phyloP scores from a whole-genome alignment of 768 basidiomycete species.

The Suillus americanus region DNA sequence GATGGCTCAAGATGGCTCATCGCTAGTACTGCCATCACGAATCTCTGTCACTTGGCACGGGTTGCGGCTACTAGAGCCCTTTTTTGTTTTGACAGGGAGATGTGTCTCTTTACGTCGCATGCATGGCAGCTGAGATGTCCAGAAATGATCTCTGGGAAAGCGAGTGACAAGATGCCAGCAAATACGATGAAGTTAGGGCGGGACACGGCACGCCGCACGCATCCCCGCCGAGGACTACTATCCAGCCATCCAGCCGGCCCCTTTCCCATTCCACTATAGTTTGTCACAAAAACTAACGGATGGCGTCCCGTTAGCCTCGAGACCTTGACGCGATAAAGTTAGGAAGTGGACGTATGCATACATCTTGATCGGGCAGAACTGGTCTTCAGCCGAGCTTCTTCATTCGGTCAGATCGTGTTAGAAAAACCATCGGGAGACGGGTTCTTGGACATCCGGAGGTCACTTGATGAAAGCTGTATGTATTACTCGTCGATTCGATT shows the following conservation, averaged over 20 bases:
- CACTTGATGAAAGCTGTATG: background rate
- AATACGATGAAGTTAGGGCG: constrained; percentile 1
- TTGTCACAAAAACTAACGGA: background rate
- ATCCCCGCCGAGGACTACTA: background rate
- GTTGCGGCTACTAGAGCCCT: background rate
- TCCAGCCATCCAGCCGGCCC: background rate
- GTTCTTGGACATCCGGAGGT: background rate
- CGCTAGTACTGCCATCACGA: background rate
- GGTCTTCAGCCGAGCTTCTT: constrained; percentile 1
- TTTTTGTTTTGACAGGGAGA: background rate
- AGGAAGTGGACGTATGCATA: background rate
- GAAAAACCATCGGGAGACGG: background rate
- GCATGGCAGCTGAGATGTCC: constrained; percentile 3
- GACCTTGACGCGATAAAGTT: background rate
- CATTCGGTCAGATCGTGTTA: background rate
- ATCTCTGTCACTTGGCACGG: constrained; percentile 1
- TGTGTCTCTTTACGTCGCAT: background rate
- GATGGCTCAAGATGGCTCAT: background rate
- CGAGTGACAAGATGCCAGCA: constrained; percentile 2
- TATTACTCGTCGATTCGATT: background rate
- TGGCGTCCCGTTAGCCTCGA: constrained; percentile 2
- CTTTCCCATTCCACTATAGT: constrained; percentile 1
- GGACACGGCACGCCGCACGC: constrained; percentile 2
- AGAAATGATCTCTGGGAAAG: constrained; percentile 1
- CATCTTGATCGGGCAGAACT: constrained; percentile 1